A percentile compares a stretch with the other conserved stretches of the same genome.
phyloP scores from a whole-genome alignment of 176 grass and related monocot genomes.

The Dendrocalamus sinicus region DNA sequence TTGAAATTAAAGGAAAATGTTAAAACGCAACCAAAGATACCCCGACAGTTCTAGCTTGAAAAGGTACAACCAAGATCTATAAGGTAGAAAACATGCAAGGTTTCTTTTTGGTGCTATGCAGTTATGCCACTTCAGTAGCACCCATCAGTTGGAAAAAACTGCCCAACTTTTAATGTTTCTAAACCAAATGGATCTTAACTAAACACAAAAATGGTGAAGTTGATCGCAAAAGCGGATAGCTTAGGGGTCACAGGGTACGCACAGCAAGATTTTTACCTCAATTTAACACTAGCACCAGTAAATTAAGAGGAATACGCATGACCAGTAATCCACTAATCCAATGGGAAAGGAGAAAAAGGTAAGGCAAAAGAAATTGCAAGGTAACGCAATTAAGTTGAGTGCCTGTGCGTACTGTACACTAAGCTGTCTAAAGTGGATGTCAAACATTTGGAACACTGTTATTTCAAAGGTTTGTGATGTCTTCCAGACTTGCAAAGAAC shows the following conservation, averaged over 20 bases:
- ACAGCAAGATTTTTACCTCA: background rate
- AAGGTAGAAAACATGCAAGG: background rate
- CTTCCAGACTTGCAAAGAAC: background rate
- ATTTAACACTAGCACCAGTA: background rate
- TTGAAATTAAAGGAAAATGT: background rate
- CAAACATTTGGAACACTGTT: background rate
- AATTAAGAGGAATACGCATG: background rate
- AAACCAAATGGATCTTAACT: background rate
- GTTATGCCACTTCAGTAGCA: background rate
- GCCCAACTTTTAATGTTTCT: background rate
- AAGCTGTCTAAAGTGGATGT: background rate
- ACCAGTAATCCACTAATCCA: background rate
- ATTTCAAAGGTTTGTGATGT: background rate
- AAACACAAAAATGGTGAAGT: background rate
- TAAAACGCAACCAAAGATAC: background rate
- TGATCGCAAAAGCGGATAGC: background rate
- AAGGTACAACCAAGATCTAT: background rate
- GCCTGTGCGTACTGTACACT: background rate
- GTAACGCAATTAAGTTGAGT: background rate
- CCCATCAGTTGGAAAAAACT: background rate
- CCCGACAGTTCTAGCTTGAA: slow-evolving; percentile 2
- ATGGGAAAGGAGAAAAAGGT: background rate
- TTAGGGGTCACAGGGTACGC: background rate
- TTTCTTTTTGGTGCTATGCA: background rate
- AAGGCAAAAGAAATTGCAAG: background rate